Base-by-base conservation (phyloP, 192 early-diverging fungal species). In the Mortierella alpina region DNA sequence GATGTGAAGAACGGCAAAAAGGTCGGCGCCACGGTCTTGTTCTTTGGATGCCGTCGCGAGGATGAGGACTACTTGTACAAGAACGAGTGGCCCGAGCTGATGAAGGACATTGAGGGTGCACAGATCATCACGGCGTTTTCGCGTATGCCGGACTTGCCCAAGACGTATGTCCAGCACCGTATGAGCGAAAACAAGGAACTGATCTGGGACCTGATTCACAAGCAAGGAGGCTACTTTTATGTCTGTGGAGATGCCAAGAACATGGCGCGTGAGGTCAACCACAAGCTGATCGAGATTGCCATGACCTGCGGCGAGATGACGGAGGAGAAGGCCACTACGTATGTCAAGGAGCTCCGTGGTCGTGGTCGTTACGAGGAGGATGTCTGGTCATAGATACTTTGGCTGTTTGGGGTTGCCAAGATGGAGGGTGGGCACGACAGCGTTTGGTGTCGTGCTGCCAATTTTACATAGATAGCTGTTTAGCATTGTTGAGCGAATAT, bases 131-230 rank as follows among this genome's bases (percentile, higher is more conserved):
- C 95, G 7, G 97, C 98, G 7, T 97, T 97, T 65, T 96, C 95
- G 49, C 92, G 98, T 55, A 92, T 94, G 75, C 89, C 85, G 48
- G 83, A 84, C 84, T 82, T 55, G 47, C 83, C 75, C 52, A 99
- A 99, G 88, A 91, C 96, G 20, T 99, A 99, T 85, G 98, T 99
- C 20, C 98, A 99, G 82, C 94, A 99, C 77, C 86, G 91, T 9
- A 82, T 99, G 67, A 59, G 76, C 14, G 93, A 97, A 76, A 68
- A 94, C 57, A 91, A 88, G 47, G 87, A 90, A 40, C 80, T 90
- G 60, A 88, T 99, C 48, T 99, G 95, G 90, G 86, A 93, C 48
- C 76, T 98, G 74, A 78, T 99, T 64, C 83, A 91, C 46, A 89
- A 88, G 47, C 82, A 92, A 74, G 86, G 86, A 11, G 96, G 92